These are phyloP conservation scores for Apiotrichum laibachii DNA, from an alignment of 1,284 basidiomycete genomes.

Conservation along the genomic window DNA sequence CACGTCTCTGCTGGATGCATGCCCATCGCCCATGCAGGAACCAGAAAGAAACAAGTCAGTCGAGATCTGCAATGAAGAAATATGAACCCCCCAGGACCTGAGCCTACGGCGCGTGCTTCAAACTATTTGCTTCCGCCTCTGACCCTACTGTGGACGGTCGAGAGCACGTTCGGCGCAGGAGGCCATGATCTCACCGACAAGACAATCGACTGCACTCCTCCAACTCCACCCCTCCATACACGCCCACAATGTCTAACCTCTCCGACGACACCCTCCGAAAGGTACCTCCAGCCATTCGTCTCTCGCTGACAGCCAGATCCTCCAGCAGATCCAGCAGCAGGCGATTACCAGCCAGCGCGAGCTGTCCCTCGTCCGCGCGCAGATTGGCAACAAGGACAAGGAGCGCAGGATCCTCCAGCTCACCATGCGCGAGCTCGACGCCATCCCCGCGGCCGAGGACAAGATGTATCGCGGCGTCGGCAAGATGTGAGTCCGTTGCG, in stretches of 20 bases:
- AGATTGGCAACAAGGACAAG: conserved; percentile 72
- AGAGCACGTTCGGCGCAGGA: too few relatives aligned
- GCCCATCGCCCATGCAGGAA: too few relatives aligned
- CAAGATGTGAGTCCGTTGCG: conserved; percentile 66
- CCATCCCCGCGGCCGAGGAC: conserved; percentile 54
- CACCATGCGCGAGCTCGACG: conserved; percentile 58
- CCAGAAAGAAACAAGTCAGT: too few relatives aligned
- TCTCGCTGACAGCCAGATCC: conserved; percentile 60
- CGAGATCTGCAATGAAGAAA: too few relatives aligned
- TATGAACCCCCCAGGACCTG: too few relatives aligned
- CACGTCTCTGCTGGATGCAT: too few relatives aligned
- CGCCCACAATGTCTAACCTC: conserved; percentile 63
- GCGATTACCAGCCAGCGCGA: conserved; percentile 76
- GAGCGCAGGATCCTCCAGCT: conserved; percentile 83
- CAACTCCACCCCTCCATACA: background rate
- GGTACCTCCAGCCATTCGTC: conserved; percentile 51
- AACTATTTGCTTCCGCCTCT: too few relatives aligned
- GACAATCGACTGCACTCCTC: background rate
- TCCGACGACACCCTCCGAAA: conserved; percentile 83
- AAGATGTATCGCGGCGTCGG: conserved; percentile 86
- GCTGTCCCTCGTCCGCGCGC: conserved; percentile 67
- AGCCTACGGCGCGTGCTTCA: too few relatives aligned
- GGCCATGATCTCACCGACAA: background rate
- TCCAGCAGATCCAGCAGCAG: conserved; percentile 83
- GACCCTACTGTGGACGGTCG: too few relatives aligned